Conservation (phyloP, 305 asterid genomes). For the Fraxinus dipetala region DNA sequence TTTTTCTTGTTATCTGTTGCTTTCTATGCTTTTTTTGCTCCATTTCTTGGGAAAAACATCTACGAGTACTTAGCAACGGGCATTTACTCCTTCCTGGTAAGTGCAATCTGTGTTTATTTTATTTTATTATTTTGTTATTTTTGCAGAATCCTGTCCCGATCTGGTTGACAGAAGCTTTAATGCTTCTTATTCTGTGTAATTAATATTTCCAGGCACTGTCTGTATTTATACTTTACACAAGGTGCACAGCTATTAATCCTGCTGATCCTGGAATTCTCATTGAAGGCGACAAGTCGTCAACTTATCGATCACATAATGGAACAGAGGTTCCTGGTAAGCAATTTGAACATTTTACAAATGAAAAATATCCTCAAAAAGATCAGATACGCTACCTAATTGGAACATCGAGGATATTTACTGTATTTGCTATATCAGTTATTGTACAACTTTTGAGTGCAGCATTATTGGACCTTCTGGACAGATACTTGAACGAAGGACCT, state of each 20-base stretch:
- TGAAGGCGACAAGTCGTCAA: slow-evolving; percentile 59
- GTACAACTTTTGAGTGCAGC: not conserved
- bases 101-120: slow-evolving; percentile 24
- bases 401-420: not conserved
- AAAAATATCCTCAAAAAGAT: slow-evolving; percentile 2
- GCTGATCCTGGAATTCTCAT: slow-evolving; percentile 92
- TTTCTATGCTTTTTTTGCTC: slow-evolving; percentile 94
- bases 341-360: slow-evolving; percentile 11
- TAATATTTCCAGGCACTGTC: slow-evolving; percentile 61
- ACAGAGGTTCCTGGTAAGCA: slow-evolving; percentile 72
- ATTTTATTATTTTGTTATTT: slow-evolving; percentile 12
- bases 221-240: slow-evolving; percentile 76
- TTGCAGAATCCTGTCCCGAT: not conserved
- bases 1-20: slow-evolving; percentile 86
- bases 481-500: not conserved
- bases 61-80: slow-evolving; percentile 78
- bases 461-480: not conserved
- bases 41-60: slow-evolving; percentile 85
- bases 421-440: not conserved
- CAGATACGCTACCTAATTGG: not conserved
- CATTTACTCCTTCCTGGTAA: slow-evolving; percentile 84
- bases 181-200: slow-evolving; percentile 29
- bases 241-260: slow-evolving; percentile 96
- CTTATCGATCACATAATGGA: slow-evolving; percentile 55
- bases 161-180: not conserved